These are phyloP conservation scores for Arthroderma sp. DNA, from an alignment of 2,329 filamentous ascomycete genomes.

Conservation along the genomic window DNA sequence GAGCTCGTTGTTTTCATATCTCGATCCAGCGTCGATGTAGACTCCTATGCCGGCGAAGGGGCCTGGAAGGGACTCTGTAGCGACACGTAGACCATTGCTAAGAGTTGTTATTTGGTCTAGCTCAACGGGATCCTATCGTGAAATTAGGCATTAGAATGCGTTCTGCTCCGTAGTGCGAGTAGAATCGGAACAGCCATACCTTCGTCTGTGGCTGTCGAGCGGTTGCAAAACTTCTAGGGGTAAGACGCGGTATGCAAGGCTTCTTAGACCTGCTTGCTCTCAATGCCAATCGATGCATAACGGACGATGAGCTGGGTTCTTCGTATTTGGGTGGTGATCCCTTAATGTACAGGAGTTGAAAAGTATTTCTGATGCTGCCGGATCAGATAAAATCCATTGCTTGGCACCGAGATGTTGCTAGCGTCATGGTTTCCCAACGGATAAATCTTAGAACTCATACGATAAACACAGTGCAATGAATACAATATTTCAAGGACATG, in stretches of 20 bases:
- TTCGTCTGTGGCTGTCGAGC: slow-evolving; percentile 23
- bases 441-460: not conserved
- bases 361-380: not conserved
- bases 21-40: slow-evolving; percentile 88
- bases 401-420: not conserved
- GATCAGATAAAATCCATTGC: not conserved
- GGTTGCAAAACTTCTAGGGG: slow-evolving; percentile 28
- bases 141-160: not conserved
- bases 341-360: not conserved
- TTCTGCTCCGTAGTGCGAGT: not conserved
- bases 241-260: slow-evolving; percentile 27
- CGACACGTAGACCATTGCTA: slow-evolving; percentile 84
- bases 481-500: not conserved
- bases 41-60: slow-evolving; percentile 92
- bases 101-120: slow-evolving; percentile 80
- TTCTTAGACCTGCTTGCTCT: slow-evolving; percentile 30
- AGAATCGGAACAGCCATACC: slow-evolving; percentile 18
- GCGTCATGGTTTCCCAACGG: not conserved
- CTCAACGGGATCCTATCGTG: slow-evolving; percentile 61
- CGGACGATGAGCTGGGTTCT: not conserved
- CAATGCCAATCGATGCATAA: slow-evolving; percentile 32
- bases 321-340: not conserved
- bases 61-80: slow-evolving; percentile 85
- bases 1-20: slow-evolving; percentile 76
- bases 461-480: not conserved